Conservation (phyloP, 2,329 filamentous ascomycete species). For the Cytospora piceae region DNA sequence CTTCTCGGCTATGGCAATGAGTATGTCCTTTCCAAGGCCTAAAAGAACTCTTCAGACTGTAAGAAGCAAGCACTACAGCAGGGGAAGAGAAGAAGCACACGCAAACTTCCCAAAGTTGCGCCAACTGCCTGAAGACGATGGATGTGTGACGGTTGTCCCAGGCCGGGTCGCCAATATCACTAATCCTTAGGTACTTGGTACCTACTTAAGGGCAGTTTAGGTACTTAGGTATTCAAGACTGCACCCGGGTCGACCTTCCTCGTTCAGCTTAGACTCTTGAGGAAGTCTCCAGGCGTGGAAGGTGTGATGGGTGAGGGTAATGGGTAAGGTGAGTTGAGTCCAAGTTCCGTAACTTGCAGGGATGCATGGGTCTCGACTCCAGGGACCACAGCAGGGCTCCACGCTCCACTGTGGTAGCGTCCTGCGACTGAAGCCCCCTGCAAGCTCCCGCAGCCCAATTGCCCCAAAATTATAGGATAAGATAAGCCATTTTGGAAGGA, state of each 20-base stretch:
- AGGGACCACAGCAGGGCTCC: conserved; percentile 4
- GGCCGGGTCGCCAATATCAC: neutral
- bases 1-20: neutral
- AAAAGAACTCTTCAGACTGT: too few relatives aligned
- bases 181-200: neutral
- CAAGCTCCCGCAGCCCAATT: neutral
- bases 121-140: neutral
- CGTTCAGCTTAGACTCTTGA: neutral
- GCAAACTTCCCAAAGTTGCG: too few relatives aligned
- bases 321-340: neutral
- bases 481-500: conserved; percentile 12
- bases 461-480: conserved; percentile 9
- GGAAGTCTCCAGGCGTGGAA: conserved; percentile 11
- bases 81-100: neutral
- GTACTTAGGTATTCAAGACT: too few relatives aligned
- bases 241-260: neutral
- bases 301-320: too few relatives aligned
- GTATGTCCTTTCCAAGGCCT: too few relatives aligned
- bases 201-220: too few relatives aligned
- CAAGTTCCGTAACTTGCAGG: conserved; percentile 14
- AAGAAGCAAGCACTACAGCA: too few relatives aligned
- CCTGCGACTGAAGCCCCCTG: neutral
- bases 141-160: neutral
- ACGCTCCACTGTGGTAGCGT: neutral
- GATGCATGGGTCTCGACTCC: conserved; percentile 7